Evolutionary conservation across 805 yeast species (phyloP).

Genomic region (Grigorovia transvaalensis): DNA sequence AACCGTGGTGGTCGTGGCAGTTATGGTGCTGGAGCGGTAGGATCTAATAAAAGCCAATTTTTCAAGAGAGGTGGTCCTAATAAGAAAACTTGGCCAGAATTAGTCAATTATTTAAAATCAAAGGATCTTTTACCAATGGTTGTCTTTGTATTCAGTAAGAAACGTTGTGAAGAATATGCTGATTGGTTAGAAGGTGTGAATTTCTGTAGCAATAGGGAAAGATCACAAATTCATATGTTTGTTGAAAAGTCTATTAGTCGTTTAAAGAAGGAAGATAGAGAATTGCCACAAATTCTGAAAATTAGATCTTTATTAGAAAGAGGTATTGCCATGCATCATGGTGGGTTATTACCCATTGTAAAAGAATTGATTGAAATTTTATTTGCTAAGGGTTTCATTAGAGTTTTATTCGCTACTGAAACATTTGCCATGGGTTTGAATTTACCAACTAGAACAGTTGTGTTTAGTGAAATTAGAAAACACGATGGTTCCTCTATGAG

Average conservation of each 20-base stretch:
- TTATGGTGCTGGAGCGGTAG: conserved; percentile 33
- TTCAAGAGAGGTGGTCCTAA: conserved; percentile 57
- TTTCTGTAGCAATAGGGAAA: conserved; percentile 74
- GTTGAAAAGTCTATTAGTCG: conserved; percentile 82
- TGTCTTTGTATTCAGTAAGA: conserved; percentile 85
- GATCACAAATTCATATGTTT: conserved; percentile 87
- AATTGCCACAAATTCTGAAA: conserved; percentile 80
- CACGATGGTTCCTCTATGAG: conserved; percentile 85
- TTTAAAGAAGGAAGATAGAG: conserved; percentile 83
- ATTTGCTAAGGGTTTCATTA: conserved; percentile 76
- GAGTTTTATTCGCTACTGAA: conserved; percentile 92
- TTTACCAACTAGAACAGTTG: conserved; percentile 92
- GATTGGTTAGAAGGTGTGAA: conserved; percentile 62
- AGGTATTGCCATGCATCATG: conserved; percentile 95
- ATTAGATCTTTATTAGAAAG: conserved; percentile 73
- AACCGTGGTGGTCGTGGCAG: conserved; percentile 28
- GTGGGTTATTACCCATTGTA: conserved; percentile 86
- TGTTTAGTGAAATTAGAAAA: conserved; percentile 73
- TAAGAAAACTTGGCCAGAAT: conserved; percentile 64
- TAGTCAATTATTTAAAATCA: conserved; percentile 60
- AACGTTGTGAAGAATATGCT: conserved; percentile 89
- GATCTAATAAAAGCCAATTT: conserved; percentile 28
- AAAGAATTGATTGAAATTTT: conserved; percentile 88
- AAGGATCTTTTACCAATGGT: conserved; percentile 82
- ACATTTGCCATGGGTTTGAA: conserved; percentile 98